Conservation (phyloP, 306 rosid genomes). For the Quercus ilex region DNA sequence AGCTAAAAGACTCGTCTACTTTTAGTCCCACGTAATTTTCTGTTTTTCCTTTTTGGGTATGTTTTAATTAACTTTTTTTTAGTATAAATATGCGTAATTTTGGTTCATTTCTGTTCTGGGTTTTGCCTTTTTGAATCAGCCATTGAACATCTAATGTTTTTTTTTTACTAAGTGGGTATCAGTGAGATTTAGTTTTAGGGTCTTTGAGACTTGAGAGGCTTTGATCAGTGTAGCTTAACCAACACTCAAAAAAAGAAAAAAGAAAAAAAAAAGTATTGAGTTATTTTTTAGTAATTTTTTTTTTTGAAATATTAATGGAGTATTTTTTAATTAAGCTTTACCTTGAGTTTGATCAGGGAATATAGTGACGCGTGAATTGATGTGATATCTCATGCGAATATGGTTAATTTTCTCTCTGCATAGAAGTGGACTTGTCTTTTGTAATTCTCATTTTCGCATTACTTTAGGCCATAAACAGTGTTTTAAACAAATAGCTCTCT, state of each 20-base stretch:
- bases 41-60: not conserved
- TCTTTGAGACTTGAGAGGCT: not conserved
- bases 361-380: conserved; percentile 27
- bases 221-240: conserved; percentile 1
- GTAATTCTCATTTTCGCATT: not conserved
- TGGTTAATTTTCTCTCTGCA: conserved; percentile 19
- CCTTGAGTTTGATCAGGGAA: conserved; percentile 11
- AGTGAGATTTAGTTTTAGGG: not conserved
- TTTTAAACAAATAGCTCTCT: conserved; percentile 3
- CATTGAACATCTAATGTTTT: not conserved
- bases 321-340: not conserved
- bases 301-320: not conserved
- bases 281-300: not conserved
- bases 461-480: not conserved
- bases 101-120: not conserved
- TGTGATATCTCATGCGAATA: conserved; percentile 28
- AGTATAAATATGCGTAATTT: not conserved
- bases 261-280: not conserved
- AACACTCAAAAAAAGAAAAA: not conserved
- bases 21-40: not conserved
- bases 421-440: not conserved
- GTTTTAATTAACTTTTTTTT: not conserved
- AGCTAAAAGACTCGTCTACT: too few species aligned
- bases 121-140: not conserved
- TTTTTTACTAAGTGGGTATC: not conserved